Conservation (phyloP, 352 stramenopile species). For the Poterioochromonas sp. region DNA sequence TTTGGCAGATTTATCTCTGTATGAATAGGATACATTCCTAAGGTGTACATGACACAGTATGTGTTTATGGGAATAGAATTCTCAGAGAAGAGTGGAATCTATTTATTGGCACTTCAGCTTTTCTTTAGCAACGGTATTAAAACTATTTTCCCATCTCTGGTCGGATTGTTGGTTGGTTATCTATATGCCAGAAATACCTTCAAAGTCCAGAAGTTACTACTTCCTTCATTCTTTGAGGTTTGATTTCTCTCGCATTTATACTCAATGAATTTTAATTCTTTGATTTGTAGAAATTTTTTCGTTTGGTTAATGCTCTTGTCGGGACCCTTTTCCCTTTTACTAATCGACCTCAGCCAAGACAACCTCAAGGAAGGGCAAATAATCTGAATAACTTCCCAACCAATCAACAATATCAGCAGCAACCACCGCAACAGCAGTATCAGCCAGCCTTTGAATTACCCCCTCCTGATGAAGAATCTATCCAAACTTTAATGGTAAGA, state of each 20-base stretch:
- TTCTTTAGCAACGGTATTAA: background rate
- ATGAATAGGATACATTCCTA: slow-evolving; percentile 10
- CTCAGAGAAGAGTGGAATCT: slow-evolving; percentile 20
- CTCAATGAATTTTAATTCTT: background rate
- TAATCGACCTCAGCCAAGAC: background rate
- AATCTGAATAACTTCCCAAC: background rate
- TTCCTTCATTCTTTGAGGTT: slow-evolving; percentile 14
- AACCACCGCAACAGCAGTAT: background rate
- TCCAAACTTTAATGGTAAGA: background rate
- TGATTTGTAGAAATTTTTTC: slow-evolving; percentile 1
- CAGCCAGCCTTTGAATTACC: background rate
- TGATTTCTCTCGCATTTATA: background rate
- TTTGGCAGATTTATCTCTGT: background rate
- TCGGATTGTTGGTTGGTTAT: background rate
- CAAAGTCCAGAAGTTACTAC: background rate
- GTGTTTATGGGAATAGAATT: background rate
- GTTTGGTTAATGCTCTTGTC: background rate
- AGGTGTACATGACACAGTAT: background rate
- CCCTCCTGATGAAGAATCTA: background rate
- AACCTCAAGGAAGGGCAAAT: background rate
- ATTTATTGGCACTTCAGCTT: background rate
- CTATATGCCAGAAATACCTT: background rate
- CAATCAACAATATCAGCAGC: background rate
- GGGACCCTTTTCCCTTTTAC: background rate
- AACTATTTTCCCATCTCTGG: background rate